A percentile compares a stretch with the other conserved stretches of the same genome.
These are phyloP conservation scores for Venturia pyrina DNA, from an alignment of 2,329 filamentous ascomycete genomes.

Conservation along the genomic window DNA sequence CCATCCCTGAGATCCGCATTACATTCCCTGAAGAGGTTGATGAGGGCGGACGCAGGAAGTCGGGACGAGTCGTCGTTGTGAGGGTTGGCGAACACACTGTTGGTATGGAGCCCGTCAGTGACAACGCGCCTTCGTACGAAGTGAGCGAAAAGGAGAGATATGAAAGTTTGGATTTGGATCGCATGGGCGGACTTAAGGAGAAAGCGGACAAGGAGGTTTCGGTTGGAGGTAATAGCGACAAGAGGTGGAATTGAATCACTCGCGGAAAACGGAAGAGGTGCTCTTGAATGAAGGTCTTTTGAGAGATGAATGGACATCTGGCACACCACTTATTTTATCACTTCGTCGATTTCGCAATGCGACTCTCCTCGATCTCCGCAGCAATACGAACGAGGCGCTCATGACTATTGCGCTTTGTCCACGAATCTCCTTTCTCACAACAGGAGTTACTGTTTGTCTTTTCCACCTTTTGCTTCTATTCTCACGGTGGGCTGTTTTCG, in stretches of 20 bases:
- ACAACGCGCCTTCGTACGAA: slow-evolving; percentile 82
- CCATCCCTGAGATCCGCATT: slow-evolving; percentile 91
- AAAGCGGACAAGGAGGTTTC: slow-evolving; percentile 44
- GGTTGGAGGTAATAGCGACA: not conserved
- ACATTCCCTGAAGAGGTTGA: slow-evolving; percentile 96
- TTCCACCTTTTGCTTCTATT: not conserved
- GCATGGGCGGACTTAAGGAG: slow-evolving; percentile 89
- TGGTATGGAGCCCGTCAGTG: slow-evolving; percentile 73
- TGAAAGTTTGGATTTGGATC: slow-evolving; percentile 87
- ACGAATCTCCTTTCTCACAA: slow-evolving; percentile 5
- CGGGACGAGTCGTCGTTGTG: slow-evolving; percentile 83
- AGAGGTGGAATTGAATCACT: not conserved
- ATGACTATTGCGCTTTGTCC: not conserved
- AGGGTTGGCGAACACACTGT: slow-evolving; percentile 81
- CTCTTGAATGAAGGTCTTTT: not conserved
- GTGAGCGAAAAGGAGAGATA: slow-evolving; percentile 64
- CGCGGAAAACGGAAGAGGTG: not conserved
- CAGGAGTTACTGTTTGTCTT: not conserved
- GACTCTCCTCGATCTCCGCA: not conserved
- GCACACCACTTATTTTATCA: not conserved
- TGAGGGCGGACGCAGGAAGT: slow-evolving; percentile 65
- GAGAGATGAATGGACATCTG: not conserved
- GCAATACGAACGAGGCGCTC: not conserved
- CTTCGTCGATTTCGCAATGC: not conserved
- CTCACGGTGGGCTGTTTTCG: not conserved